Percentiles rank a stretch among this genome's conserved stretches.
These are phyloP conservation scores for Didymella keratinophila DNA, from an alignment of 2,329 filamentous ascomycete species.

Conservation along the genomic window DNA sequence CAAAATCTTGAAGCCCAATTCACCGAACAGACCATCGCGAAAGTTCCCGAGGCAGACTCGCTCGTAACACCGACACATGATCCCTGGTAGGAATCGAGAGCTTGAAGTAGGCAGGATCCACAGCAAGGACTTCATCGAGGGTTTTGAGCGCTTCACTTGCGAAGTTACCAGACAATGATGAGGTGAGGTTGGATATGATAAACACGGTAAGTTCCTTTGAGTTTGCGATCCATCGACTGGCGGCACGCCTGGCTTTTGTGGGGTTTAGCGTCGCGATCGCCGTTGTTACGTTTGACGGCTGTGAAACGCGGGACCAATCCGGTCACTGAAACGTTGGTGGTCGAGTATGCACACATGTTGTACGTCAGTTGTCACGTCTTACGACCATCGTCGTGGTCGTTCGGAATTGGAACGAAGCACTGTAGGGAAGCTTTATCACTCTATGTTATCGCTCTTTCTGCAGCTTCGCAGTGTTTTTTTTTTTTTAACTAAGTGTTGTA, in stretches of 20 bases:
- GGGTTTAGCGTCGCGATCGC: background rate
- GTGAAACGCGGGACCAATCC: background rate
- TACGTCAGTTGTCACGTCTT: no score
- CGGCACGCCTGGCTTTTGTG: background rate
- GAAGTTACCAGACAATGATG: background rate
- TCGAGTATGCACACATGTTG: no score
- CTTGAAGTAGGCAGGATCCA: background rate
- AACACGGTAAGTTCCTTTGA: background rate
- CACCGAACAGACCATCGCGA: background rate
- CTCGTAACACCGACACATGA: background rate
- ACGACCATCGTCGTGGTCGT: no score
- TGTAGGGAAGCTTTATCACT: no score
- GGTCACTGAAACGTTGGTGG: background rate
- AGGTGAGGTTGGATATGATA: background rate
- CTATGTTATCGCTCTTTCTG: no score
- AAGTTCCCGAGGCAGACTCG: no score
- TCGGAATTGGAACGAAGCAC: no score
- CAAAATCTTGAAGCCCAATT: background rate
- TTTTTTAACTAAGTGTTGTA: no score
- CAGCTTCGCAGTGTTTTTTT: no score
- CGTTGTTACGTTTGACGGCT: background rate
- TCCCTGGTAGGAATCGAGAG: background rate
- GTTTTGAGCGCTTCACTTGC: background rate
- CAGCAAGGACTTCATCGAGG: background rate
- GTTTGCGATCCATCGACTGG: background rate